Conservation (phyloP, 306 rosid genomes). For the Parietaria judaica region DNA sequence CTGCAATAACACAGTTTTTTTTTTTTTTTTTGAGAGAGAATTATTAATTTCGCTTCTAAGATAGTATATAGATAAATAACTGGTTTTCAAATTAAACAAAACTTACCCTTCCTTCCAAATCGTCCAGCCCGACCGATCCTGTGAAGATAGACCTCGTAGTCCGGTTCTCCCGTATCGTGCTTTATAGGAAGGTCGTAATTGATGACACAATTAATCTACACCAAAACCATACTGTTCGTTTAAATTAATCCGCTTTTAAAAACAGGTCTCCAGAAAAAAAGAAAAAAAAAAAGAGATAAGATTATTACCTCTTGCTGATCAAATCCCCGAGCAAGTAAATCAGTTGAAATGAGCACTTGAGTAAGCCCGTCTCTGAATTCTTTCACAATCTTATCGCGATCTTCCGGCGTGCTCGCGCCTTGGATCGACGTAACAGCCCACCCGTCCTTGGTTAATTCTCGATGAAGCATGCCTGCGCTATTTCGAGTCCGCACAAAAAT, state of each 20-base stretch:
- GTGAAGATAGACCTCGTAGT: constrained; percentile 76
- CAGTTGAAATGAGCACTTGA: constrained; percentile 76
- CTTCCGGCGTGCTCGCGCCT: constrained; percentile 52
- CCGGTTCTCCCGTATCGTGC: constrained; percentile 46
- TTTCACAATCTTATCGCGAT: constrained; percentile 70
- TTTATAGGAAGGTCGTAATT: constrained; percentile 79
- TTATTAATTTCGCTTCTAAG: too few relatives aligned
- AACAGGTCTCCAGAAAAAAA: neutral
- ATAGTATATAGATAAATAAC: neutral
- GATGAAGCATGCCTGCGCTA: constrained; percentile 57
- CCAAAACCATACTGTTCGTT: neutral
- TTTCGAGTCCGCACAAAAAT: constrained; percentile 66
- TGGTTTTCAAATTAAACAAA: neutral
- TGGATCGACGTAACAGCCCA: constrained; percentile 66
- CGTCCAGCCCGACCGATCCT: constrained; percentile 91
- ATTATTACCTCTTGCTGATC: constrained; percentile 79
- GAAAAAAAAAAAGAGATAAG: neutral
- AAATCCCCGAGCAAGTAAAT: constrained; percentile 76
- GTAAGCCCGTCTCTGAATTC: constrained; percentile 82
- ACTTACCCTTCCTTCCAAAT: constrained; percentile 82
- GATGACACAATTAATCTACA: constrained; percentile 68
- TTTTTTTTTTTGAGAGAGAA: neutral
- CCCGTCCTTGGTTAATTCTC: constrained; percentile 48
- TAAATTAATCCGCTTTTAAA: neutral
- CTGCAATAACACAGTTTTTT: constrained; percentile 11